Evolutionary conservation across 768 basidiomycete genomes (phyloP).

Genomic region (Kwoniella newhampshirensis): DNA sequence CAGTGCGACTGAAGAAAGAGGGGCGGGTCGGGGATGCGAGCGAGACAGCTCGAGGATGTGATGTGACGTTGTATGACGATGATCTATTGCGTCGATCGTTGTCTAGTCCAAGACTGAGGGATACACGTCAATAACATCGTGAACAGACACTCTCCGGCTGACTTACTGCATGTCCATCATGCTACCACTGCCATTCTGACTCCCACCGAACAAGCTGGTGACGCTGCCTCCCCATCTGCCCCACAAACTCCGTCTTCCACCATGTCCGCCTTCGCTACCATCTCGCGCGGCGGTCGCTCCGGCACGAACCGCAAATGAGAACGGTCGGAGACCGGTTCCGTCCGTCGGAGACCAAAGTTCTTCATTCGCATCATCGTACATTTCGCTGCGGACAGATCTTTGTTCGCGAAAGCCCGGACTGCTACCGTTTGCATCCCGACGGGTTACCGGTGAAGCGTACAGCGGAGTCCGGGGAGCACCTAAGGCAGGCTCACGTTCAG

Average conservation of each 20-base stretch:
- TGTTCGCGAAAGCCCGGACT: constrained; percentile 35
- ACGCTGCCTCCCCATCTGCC: constrained; percentile 52
- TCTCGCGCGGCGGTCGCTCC: constrained; percentile 36
- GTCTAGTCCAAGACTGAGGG: constrained; percentile 50
- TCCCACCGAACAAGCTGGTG: constrained; percentile 53
- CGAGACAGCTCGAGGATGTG: constrained; percentile 48
- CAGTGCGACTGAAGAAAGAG: constrained; percentile 41
- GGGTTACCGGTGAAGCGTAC: constrained; percentile 15
- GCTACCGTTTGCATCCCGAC: constrained; percentile 31
- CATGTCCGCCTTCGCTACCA: constrained; percentile 39
- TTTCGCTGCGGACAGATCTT: constrained; percentile 8
- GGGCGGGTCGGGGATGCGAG: constrained; percentile 50
- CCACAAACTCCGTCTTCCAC: constrained; percentile 45
- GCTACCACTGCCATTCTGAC: constrained; percentile 53
- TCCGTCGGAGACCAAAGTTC: constrained; percentile 37
- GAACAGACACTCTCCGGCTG: not conserved
- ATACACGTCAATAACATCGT: not conserved
- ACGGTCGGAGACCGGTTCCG: constrained; percentile 45
- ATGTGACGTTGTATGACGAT: constrained; percentile 27
- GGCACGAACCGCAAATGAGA: constrained; percentile 54
- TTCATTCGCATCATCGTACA: constrained; percentile 27
- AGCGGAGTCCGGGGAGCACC: constrained; percentile 13
- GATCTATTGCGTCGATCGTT: constrained; percentile 42
- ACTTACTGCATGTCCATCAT: constrained; percentile 56
- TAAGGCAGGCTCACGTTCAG: constrained; percentile 31